Conservation (phyloP, 1,284 basidiomycete genomes). For the Gastroboletus turbinatus region DNA sequence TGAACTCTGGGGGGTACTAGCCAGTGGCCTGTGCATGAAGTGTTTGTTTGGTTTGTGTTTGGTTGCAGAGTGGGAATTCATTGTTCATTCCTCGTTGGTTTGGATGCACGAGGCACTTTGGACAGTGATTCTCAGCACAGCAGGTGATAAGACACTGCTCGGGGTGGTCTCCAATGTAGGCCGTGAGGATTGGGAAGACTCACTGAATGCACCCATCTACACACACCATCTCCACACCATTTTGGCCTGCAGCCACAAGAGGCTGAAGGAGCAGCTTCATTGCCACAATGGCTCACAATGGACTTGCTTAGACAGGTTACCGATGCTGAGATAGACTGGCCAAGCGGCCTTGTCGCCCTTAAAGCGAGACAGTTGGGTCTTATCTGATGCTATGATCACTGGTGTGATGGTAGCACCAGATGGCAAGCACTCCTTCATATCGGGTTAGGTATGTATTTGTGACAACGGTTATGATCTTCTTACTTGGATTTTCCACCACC, state of each 20-base stretch:
- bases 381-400: constrained; percentile 17
- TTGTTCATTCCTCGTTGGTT: rapidly evolving
- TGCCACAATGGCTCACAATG: neutral
- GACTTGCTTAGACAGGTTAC: constrained; percentile 20
- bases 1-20: too few relatives aligned
- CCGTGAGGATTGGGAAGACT: constrained; percentile 12
- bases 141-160: constrained; percentile 15
- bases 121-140: constrained; percentile 16
- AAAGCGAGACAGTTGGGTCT: constrained; percentile 14
- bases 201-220: constrained; percentile 11
- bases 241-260: rapidly evolving
- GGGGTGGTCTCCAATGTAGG: constrained; percentile 3
- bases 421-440: too few relatives aligned
- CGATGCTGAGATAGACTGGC: constrained; percentile 23
- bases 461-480: too few relatives aligned
- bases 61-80: neutral
- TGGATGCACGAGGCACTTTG: neutral
- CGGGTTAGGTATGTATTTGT: too few relatives aligned
- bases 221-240: constrained; percentile 12
- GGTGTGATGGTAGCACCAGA: constrained; percentile 1
- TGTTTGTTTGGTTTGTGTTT: too few relatives aligned
- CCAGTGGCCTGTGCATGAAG: too few relatives aligned
- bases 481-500: too few relatives aligned
- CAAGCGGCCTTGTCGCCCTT: constrained; percentile 25
- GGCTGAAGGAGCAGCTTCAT: constrained; percentile 22